Evolutionary conservation across 2,329 filamentous ascomycete species (phyloP), one percentile per base, ranked within the genome.

Genomic region (Nakataea oryzae): DNA sequence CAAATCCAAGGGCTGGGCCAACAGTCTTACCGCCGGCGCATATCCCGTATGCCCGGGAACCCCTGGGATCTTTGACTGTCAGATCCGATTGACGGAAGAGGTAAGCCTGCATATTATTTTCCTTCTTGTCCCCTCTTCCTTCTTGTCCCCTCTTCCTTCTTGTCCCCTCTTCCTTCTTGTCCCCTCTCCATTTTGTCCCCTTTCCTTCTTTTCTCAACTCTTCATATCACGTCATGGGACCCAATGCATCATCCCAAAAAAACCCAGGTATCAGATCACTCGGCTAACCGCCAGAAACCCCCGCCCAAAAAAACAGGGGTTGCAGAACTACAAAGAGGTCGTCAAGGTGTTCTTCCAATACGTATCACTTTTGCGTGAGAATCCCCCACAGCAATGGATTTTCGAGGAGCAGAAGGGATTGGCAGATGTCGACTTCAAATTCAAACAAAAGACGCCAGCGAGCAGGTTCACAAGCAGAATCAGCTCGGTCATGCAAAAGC

Each of bases 341-440:
- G 82, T 89, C 65, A 93, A 93, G 73, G 84, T 87, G 32, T 82
- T 96, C 65, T 97, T 97, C 76, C 88, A 96, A 72, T 99, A 99
- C 70, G 86, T 97, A 65, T 86, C 91, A 13, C 84, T 99, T 73
- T 83, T 99, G 62, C 86, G 86, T 65, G 90, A 96, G 69, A 81
- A 82, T 2, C 84, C 88, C 6, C 93, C 93, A 0, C 88, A 96
- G 67, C 81, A 96, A 72, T 97, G 95, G 95, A 92, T 97, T 63
- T 93, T 95, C 63, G 85, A 96, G 34, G 95, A 99, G 75, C 89
- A 95, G 74, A 93, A 92, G 74, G 87, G 87, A 47, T 86, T 97
- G 76, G 87, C 90, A 57, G 93, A 97, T 67, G 91, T 97, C 14
- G 90, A 96, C 68, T 99, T 99, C 80, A 90, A 89, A 67, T 99